Evolutionary conservation across 139 green algal genomes (phyloP).

Genomic region (Chlorella vulgaris): DNA sequence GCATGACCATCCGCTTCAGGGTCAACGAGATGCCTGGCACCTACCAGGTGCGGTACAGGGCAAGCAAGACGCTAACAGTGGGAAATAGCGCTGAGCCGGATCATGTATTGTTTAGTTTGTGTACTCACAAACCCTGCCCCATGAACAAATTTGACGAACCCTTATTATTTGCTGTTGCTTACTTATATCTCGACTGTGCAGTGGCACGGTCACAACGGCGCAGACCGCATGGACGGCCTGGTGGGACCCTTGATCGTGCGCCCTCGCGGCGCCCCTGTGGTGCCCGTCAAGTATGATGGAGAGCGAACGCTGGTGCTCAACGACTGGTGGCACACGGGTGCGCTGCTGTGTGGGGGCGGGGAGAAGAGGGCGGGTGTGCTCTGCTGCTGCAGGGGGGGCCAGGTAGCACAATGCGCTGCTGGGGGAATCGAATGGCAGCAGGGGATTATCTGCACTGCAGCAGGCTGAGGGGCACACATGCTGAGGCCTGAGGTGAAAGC

Average conservation of each 20-base stretch:
- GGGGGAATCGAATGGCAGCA: no score
- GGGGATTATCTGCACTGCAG: no score
- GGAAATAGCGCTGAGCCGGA: no score
- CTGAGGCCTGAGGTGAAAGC: no score
- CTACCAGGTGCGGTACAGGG: neutral
- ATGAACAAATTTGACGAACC: no score
- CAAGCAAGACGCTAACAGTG: neutral
- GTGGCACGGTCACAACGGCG: slow-evolving; percentile 63
- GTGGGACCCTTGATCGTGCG: slow-evolving; percentile 63
- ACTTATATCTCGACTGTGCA: no score
- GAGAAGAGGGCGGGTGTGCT: no score
- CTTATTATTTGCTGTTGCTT: slow-evolving; percentile 32
- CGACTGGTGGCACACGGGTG: slow-evolving; percentile 54
- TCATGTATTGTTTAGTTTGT: no score
- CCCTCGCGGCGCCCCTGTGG: neutral
- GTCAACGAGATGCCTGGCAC: slow-evolving; percentile 54
- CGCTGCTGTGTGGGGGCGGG: neutral
- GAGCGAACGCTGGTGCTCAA: slow-evolving; percentile 46
- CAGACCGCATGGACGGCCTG: slow-evolving; percentile 60
- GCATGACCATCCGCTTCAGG: slow-evolving; percentile 44
- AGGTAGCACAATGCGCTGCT: no score
- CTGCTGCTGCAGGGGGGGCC: no score
- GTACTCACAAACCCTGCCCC: no score
- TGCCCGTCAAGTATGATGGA: slow-evolving; percentile 44
- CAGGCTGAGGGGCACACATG: no score